These are phyloP conservation scores for Lentinus tigrinus DNA, from an alignment of 768 basidiomycete genomes.

Conservation along the genomic window DNA sequence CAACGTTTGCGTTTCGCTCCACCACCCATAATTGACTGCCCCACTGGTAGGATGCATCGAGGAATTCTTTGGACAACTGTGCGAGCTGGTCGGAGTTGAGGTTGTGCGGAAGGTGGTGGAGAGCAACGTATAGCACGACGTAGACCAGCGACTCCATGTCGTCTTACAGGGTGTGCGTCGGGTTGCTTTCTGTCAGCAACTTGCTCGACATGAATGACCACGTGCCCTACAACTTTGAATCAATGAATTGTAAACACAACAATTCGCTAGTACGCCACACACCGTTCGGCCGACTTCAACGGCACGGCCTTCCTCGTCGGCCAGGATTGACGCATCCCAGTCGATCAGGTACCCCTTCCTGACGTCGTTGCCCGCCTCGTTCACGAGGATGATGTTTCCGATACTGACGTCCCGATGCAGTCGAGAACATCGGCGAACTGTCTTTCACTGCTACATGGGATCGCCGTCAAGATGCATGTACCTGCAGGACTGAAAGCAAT, in stretches of 20 bases:
- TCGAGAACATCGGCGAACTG: background rate
- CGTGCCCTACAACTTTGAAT: too few relatives aligned
- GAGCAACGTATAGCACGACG: background rate
- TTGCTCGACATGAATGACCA: conserved; percentile 1
- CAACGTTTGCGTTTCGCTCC: background rate
- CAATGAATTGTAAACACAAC: too few relatives aligned
- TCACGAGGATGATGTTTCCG: conserved; percentile 1
- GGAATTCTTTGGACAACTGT: too few relatives aligned
- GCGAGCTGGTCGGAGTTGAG: too few relatives aligned
- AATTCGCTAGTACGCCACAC: too few relatives aligned
- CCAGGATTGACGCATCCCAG: too few relatives aligned
- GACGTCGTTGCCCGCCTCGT: background rate
- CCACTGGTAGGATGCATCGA: too few relatives aligned
- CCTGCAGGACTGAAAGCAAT: too few relatives aligned
- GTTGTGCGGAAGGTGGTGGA: background rate
- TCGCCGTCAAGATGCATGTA: too few relatives aligned
- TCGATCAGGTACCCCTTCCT: conserved; percentile 7
- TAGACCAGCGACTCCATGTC: conserved; percentile 16
- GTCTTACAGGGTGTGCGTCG: background rate
- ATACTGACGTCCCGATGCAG: conserved; percentile 7
- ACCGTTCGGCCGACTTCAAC: too few relatives aligned
- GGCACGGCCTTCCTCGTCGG: too few relatives aligned
- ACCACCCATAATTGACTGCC: background rate
- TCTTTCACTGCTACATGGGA: background rate
- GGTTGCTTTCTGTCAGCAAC: background rate